Conservation (phyloP, 2,329 filamentous ascomycete genomes). For the Chaetothyriales sp. region DNA sequence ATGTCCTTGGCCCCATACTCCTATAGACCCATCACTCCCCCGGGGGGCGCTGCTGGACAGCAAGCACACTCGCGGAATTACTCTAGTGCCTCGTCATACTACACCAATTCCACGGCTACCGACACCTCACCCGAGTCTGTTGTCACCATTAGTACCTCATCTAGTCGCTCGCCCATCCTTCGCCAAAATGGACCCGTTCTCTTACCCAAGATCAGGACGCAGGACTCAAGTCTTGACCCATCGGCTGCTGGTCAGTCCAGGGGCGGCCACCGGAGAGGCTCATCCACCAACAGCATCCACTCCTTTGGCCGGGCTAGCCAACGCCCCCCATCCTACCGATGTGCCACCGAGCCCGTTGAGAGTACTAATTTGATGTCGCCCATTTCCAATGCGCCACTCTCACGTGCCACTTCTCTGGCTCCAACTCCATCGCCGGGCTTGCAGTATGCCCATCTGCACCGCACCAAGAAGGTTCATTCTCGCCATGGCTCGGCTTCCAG, state of each 20-base stretch:
- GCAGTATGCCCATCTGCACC: conserved; percentile 23
- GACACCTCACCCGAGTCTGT: conserved; percentile 57
- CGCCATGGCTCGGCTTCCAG: conserved; percentile 54
- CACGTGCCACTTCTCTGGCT: conserved; percentile 13
- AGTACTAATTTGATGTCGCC: conserved; percentile 34
- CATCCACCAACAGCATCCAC: conserved; percentile 38
- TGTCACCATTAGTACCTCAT: conserved; percentile 55
- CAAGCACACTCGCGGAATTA: conserved; percentile 45
- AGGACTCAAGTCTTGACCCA: conserved; percentile 63
- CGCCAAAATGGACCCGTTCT: conserved; percentile 63
- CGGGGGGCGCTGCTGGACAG: conserved; percentile 24
- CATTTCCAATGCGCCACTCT: conserved; percentile 24
- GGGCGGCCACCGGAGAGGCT: conserved; percentile 10
- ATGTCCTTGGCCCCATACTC: conserved; percentile 31
- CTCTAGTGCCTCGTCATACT: conserved; percentile 44
- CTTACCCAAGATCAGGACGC: conserved; percentile 71
- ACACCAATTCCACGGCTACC: conserved; percentile 31
- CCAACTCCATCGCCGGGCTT: conserved; percentile 12
- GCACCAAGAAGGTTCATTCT: conserved; percentile 30
- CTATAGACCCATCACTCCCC: conserved; percentile 34
- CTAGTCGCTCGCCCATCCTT: conserved; percentile 56
- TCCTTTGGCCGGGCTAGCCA: conserved; percentile 3
- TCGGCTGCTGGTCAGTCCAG: conserved; percentile 5
- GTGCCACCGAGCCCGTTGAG: conserved; percentile 33
- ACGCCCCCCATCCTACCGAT: conserved; percentile 32